Conservation (phyloP, 164 flowering plant genomes). For the Aristolochia fimbriata region DNA sequence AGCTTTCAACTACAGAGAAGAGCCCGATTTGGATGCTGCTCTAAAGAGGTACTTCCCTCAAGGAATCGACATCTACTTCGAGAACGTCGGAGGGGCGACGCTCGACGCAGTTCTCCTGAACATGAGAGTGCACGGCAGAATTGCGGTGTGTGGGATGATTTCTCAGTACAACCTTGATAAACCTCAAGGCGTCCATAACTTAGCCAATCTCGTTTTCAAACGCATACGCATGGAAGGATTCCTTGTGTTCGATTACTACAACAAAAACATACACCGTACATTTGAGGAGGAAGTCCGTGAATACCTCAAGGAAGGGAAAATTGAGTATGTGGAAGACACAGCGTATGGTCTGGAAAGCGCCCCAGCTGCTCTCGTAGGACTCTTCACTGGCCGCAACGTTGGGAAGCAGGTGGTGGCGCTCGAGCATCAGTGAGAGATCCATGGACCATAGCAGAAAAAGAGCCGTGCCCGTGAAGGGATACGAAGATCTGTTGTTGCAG, state of each 20-base stretch:
- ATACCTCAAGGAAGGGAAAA: conserved; percentile 16
- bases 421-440: too few species aligned
- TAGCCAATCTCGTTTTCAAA: conserved; percentile 5
- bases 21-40: conserved; percentile 31
- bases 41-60: conserved; percentile 52
- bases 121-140: conserved; percentile 42
- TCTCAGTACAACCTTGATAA: conserved; percentile 19
- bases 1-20: conserved; percentile 55
- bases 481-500: too few species aligned
- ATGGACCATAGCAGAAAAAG: too few species aligned
- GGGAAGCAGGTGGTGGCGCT: conserved; percentile 44
- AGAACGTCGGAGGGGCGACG: conserved; percentile 55
- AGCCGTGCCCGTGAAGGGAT: too few species aligned
- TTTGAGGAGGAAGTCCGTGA: conserved; percentile 10
- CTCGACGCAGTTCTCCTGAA: conserved; percentile 52
- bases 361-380: conserved; percentile 48
- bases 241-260: conserved; percentile 4
- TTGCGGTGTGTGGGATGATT: conserved; percentile 46
- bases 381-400: conserved; percentile 38
- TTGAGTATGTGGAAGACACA: conserved; percentile 39
- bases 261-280: conserved; percentile 17
- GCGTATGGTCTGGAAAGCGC: conserved; percentile 44
- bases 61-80: conserved; percentile 59
- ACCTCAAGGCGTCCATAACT: conserved; percentile 16
- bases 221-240: conserved; percentile 21